Evolutionary conservation across 2,329 filamentous ascomycete species (phyloP).

Genomic region (Diaporthe capsici): DNA sequence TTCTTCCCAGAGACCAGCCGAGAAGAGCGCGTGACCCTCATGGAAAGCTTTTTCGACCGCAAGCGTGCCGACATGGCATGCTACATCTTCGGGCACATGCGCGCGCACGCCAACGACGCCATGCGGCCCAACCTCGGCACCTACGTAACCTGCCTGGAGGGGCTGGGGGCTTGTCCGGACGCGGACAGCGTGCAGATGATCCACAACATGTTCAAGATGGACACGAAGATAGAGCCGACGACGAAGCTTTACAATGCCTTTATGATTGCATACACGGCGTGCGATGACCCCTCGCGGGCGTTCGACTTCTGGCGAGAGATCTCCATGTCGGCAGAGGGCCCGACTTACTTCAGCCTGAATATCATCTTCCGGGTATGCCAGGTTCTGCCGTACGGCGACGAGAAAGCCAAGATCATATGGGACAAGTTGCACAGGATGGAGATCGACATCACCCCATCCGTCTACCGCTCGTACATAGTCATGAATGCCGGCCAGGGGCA

Average conservation of each 20-base stretch:
- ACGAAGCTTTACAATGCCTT: slow-evolving; percentile 86
- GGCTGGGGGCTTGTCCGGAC: slow-evolving; percentile 75
- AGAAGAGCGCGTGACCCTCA: slow-evolving; percentile 76
- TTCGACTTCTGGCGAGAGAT: slow-evolving; percentile 89
- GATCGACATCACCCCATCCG: slow-evolving; percentile 78
- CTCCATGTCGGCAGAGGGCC: slow-evolving; percentile 85
- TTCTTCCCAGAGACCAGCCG: slow-evolving; percentile 77
- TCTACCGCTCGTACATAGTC: slow-evolving; percentile 84
- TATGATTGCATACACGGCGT: slow-evolving; percentile 86
- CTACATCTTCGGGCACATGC: slow-evolving; percentile 93
- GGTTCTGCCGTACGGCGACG: slow-evolving; percentile 68
- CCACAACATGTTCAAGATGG: slow-evolving; percentile 95
- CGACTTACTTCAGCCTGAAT: slow-evolving; percentile 83
- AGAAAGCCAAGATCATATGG: slow-evolving; percentile 78
- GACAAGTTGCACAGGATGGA: slow-evolving; percentile 79
- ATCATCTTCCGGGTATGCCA: slow-evolving; percentile 88
- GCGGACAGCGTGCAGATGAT: slow-evolving; percentile 78
- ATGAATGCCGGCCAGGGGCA: slow-evolving; percentile 81
- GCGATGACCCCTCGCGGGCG: slow-evolving; percentile 75
- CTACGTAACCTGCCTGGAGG: slow-evolving; percentile 84
- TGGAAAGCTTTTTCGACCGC: slow-evolving; percentile 86
- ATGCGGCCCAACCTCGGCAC: slow-evolving; percentile 79
- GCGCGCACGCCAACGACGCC: slow-evolving; percentile 75
- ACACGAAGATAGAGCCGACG: slow-evolving; percentile 81
- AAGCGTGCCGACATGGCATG: slow-evolving; percentile 86